Conservation (phyloP, 1,284 basidiomycete species). For the Ustilago hordei region DNA sequence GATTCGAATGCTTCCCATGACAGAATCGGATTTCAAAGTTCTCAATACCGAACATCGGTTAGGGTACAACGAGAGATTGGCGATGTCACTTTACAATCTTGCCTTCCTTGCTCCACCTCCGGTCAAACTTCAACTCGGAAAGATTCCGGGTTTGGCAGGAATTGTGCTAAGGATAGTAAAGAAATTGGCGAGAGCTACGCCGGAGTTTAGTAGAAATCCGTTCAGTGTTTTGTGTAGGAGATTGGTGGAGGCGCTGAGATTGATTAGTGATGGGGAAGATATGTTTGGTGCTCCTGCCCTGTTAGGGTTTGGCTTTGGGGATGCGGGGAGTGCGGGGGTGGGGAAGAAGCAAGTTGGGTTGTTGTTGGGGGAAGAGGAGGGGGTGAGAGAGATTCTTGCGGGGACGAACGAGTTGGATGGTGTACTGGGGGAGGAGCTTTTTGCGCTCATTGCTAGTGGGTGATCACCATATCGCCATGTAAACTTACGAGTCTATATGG, state of each 20-base stretch:
- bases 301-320: constrained; percentile 53
- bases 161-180: constrained; percentile 71
- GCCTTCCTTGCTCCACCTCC: constrained; percentile 83
- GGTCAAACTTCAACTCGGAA: constrained; percentile 79
- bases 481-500: background rate
- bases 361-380: constrained; percentile 43
- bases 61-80: constrained; percentile 81
- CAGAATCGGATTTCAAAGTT: constrained; percentile 81
- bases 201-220: constrained; percentile 73
- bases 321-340: constrained; percentile 5
- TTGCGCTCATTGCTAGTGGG: constrained; percentile 40
- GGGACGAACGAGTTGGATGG: constrained; percentile 41
- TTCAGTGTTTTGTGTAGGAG: constrained; percentile 79
- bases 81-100: constrained; percentile 85
- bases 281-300: constrained; percentile 76
- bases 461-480: background rate
- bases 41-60: constrained; percentile 78
- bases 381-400: constrained; percentile 41
- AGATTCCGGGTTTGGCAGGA: constrained; percentile 69
- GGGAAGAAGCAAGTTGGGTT: constrained; percentile 43
- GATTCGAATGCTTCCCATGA: constrained; percentile 83
- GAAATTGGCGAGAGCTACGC: constrained; percentile 71
- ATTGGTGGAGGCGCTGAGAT: constrained; percentile 83
- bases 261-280: constrained; percentile 83
- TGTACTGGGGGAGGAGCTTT: constrained; percentile 39